phyloP scores from a whole-genome alignment of 2,329 filamentous ascomycete species.

The Xylariales sp. region DNA sequence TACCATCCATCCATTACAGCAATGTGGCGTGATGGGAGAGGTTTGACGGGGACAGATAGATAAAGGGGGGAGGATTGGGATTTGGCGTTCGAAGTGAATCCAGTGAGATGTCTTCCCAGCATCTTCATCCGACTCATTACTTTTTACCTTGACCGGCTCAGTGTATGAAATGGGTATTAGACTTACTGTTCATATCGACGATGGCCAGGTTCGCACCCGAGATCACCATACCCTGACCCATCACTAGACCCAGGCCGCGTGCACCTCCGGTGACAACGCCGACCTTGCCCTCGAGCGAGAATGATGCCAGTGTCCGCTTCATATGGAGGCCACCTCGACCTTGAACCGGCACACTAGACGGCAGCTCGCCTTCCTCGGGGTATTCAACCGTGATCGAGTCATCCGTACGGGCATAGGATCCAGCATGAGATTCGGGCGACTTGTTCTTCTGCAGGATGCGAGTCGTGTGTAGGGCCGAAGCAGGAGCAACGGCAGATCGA shows the following conservation, averaged over 20 bases:
- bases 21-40: background rate
- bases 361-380: constrained; percentile 68
- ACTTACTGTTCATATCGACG: constrained; percentile 85
- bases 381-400: constrained; percentile 74
- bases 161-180: background rate
- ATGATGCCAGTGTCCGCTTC: constrained; percentile 78
- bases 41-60: background rate
- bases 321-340: constrained; percentile 77
- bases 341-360: constrained; percentile 63
- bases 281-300: constrained; percentile 80
- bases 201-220: constrained; percentile 87
- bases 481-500: background rate
- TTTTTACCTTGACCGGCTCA: background rate
- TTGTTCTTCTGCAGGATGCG: constrained; percentile 22
- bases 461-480: constrained; percentile 20
- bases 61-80: background rate
- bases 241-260: constrained; percentile 81
- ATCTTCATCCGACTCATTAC: background rate
- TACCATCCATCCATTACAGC: background rate
- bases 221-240: constrained; percentile 86
- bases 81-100: background rate
- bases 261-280: constrained; percentile 88
- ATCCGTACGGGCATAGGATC: constrained; percentile 75
- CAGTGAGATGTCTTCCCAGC: background rate
- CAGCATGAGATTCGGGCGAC: constrained; percentile 33